phyloP scores from a whole-genome alignment of 2,329 filamentous ascomycete genomes.

The Ophiostoma montium region DNA sequence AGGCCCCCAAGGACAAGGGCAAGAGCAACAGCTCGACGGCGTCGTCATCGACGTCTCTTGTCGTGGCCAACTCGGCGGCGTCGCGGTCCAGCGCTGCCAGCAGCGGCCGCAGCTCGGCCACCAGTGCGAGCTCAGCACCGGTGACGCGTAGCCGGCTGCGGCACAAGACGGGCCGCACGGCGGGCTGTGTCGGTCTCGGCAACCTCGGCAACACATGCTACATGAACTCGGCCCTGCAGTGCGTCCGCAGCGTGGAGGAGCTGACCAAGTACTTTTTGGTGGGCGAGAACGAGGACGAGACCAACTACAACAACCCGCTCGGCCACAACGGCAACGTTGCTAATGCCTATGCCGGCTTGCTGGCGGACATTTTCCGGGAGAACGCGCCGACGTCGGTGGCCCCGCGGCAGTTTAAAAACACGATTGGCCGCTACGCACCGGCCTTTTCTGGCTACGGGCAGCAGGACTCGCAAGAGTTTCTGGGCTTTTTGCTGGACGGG shows the following conservation, averaged over 20 bases:
- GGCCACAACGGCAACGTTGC: conserved; percentile 79
- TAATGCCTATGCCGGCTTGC: conserved; percentile 62
- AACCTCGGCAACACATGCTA: conserved; percentile 98
- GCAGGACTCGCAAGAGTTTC: conserved; percentile 93
- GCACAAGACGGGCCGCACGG: conserved; percentile 52
- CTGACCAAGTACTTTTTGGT: conserved; percentile 81
- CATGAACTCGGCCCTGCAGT: conserved; percentile 96
- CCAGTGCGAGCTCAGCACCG: conserved; percentile 30
- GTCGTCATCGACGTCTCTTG: conserved; percentile 42
- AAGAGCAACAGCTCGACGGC: conserved; percentile 17
- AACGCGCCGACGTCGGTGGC: conserved; percentile 52
- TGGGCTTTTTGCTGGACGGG: conserved; percentile 87
- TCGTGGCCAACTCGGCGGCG: conserved; percentile 34
- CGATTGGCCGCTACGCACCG: conserved; percentile 66
- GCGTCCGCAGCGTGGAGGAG: conserved; percentile 84
- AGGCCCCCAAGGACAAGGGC: conserved; percentile 16
- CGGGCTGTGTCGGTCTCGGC: conserved; percentile 68
- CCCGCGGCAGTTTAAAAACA: conserved; percentile 69
- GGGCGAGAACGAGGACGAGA: conserved; percentile 59
- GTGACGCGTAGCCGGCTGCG: conserved; percentile 60
- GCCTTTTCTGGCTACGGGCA: conserved; percentile 91
- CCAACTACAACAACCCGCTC: conserved; percentile 75
- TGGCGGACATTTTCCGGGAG: conserved; percentile 66
- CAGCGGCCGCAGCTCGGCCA: conserved; percentile 57
- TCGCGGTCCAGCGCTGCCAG: conserved; percentile 23